phyloP scores from a whole-genome alignment of 2,329 filamentous ascomycete species.

The Neofusicoccum umdonicola region DNA sequence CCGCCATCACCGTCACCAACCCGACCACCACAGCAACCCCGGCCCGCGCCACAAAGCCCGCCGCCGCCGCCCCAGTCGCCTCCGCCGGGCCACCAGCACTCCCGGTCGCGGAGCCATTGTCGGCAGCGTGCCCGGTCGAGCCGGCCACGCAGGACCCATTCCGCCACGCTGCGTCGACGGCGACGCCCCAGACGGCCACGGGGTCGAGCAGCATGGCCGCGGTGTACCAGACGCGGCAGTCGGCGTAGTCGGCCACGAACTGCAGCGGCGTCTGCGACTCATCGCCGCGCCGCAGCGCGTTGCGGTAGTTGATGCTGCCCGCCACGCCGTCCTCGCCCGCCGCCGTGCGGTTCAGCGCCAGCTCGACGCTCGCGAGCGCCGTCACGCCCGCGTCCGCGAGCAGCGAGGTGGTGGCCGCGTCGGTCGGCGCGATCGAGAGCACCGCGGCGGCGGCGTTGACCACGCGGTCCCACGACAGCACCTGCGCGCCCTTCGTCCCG shows the following conservation, averaged over 20 bases:
- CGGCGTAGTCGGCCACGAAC: conserved; percentile 60
- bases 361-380: not conserved
- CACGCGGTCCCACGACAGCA: conserved; percentile 20
- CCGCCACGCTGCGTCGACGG: conserved; percentile 28
- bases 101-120: no score
- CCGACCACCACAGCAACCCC: not conserved
- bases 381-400: conserved; percentile 26
- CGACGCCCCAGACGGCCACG: conserved; percentile 51
- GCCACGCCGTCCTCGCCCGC: not conserved
- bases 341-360: not conserved
- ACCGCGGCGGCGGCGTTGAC: not conserved
- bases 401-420: conserved; percentile 10
- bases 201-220: conserved; percentile 52
- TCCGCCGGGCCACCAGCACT: not conserved
- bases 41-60: no score
- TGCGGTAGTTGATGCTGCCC: conserved; percentile 32
- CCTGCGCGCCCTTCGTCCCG: conserved; percentile 45
- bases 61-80: not conserved
- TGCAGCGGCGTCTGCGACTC: conserved; percentile 48
- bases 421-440: not conserved
- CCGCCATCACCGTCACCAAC: not conserved
- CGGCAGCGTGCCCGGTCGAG: not conserved
- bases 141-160: conserved; percentile 25
- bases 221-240: conserved; percentile 62
- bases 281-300: conserved; percentile 30